Evolutionary conservation across 2,329 filamentous ascomycete genomes (phyloP).

Genomic region (Pseudodiploospora longispora): DNA sequence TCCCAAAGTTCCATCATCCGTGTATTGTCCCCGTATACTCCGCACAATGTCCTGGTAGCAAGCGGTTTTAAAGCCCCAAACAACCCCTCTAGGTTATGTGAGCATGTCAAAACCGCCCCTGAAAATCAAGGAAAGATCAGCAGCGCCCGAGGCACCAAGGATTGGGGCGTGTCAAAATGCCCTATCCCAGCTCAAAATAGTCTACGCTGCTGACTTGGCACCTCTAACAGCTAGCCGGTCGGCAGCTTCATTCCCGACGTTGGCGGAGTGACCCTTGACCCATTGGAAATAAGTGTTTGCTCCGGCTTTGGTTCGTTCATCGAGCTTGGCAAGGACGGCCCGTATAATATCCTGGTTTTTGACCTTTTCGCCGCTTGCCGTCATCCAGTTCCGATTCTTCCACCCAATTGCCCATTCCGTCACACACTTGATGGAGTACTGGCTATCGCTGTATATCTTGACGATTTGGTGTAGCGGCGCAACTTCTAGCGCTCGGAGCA

Average conservation of each 20-base stretch:
- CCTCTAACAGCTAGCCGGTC: conserved; percentile 63
- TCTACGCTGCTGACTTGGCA: conserved; percentile 19
- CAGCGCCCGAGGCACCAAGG: no score
- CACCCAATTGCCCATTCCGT: conserved; percentile 77
- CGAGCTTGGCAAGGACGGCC: conserved; percentile 61
- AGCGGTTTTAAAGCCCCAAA: no score
- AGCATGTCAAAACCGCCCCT: no score
- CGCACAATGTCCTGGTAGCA: no score
- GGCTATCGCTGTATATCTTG: conserved; percentile 79
- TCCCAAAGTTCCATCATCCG: no score
- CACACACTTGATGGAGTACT: conserved; percentile 83
- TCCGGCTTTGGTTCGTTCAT: conserved; percentile 54
- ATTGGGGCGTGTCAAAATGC: no score
- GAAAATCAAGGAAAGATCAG: no score
- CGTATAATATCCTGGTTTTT: conserved; percentile 82
- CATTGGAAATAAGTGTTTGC: conserved; percentile 67
- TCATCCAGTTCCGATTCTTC: conserved; percentile 71
- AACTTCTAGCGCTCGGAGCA: conserved; percentile 73
- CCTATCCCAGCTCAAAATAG: no score
- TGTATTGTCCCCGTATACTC: no score
- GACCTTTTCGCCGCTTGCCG: conserved; percentile 59
- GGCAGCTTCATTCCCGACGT: conserved; percentile 71
- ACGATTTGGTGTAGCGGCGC: conserved; percentile 60
- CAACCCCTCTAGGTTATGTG: no score
- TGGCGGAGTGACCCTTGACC: conserved; percentile 77